These are phyloP conservation scores for Polyporus arcularius DNA, from an alignment of 768 basidiomycete genomes.

Conservation along the genomic window DNA sequence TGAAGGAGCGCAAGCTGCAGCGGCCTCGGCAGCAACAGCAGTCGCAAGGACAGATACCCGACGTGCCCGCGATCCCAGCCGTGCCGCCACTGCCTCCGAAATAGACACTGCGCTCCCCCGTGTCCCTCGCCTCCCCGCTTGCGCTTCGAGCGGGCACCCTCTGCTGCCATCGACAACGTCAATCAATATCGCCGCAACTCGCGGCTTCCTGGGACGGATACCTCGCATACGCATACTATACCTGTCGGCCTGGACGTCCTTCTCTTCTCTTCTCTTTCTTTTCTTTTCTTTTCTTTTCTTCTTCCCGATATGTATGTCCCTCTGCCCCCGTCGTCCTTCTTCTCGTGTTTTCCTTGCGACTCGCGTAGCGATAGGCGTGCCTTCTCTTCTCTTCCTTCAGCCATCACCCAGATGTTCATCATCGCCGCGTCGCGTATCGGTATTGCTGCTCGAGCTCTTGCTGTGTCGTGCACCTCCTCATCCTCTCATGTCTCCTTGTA, in stretches of 20 bases:
- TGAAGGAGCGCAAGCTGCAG: conserved; percentile 58
- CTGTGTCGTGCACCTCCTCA: not conserved
- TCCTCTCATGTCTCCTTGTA: not conserved
- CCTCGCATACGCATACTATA: conserved; percentile 31
- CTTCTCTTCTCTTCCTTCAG: not conserved
- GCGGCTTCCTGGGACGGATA: conserved; percentile 25
- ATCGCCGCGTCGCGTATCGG: not conserved
- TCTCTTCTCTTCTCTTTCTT: not conserved
- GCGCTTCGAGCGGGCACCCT: not conserved
- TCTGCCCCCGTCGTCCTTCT: not conserved
- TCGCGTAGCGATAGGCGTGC: not conserved
- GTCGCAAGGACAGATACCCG: conserved; percentile 26
- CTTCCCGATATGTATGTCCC: not conserved
- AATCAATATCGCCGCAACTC: not conserved
- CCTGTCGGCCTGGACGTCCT: conserved; percentile 19
- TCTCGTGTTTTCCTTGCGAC: not conserved
- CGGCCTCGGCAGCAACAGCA: conserved; percentile 42
- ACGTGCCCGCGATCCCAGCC: conserved; percentile 32
- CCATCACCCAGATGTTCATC: not conserved
- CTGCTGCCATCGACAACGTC: not conserved
- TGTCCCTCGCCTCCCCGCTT: not conserved
- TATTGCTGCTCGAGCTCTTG: not conserved
- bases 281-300: not conserved
- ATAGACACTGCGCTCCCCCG: conserved; percentile 4
- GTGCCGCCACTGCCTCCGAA: conserved; percentile 25